Evolutionary conservation across 1,284 basidiomycete species (phyloP).

Genomic region (Pseudozyma thailandica): DNA sequence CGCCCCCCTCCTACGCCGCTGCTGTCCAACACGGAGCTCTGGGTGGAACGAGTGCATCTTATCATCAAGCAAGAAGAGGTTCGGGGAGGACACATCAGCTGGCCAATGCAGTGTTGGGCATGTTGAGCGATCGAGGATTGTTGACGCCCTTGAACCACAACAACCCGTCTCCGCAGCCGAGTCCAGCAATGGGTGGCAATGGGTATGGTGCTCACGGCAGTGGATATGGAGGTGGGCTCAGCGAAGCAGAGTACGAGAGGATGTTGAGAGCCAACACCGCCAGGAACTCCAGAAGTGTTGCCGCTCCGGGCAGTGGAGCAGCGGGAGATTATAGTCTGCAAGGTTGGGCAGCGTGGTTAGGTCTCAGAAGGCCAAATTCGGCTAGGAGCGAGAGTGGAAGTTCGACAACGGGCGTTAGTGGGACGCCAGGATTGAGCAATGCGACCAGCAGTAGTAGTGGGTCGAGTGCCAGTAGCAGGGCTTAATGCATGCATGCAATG

Average conservation of each 20-base stretch:
- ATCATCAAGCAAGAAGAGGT: conserved; percentile 46
- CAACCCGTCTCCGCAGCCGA: conserved; percentile 37
- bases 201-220: conserved; percentile 25
- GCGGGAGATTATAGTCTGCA: conserved; percentile 27
- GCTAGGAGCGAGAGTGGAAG: neutral
- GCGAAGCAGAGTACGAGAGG: conserved; percentile 47
- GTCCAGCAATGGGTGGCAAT: conserved; percentile 10
- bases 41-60: conserved; percentile 29
- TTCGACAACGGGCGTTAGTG: too few relatives aligned
- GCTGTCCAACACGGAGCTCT: conserved; percentile 32
- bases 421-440: conserved; percentile 1
- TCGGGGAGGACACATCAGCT: conserved; percentile 51
- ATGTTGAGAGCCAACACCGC: conserved; percentile 42
- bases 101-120: conserved; percentile 59
- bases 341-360: conserved; percentile 41
- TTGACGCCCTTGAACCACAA: conserved; percentile 44
- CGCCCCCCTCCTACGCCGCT: conserved; percentile 29
- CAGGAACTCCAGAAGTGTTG: conserved; percentile 19
- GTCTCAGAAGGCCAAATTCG: conserved; percentile 7
- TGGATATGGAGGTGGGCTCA: conserved; percentile 32
- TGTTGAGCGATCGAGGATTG: conserved; percentile 53
- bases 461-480: neutral
- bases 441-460: conserved; percentile 5
- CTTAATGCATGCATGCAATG: too few relatives aligned
- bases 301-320: neutral